Evolutionary conservation across 306 rosid genomes (phyloP).

Genomic region (Cicer yamashitae): DNA sequence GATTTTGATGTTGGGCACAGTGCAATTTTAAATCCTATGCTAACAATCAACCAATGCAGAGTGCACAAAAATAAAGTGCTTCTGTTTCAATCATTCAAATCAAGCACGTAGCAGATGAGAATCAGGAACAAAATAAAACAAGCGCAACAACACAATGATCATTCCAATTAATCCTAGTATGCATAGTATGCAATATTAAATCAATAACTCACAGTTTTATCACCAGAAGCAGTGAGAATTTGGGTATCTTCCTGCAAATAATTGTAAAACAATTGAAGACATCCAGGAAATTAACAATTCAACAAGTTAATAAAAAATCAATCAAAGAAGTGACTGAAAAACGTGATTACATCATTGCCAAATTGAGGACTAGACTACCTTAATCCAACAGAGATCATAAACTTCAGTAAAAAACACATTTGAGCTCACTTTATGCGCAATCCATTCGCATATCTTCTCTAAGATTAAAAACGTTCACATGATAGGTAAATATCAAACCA

Average conservation of each 20-base stretch:
- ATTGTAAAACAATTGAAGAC: not conserved
- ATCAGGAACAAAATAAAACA: not conserved
- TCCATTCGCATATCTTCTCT: constrained; percentile 80
- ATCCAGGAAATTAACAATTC: not conserved
- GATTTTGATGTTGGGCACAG: not conserved
- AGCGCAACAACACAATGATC: constrained; percentile 2
- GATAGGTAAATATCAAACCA: not conserved
- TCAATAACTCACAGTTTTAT: constrained; percentile 76
- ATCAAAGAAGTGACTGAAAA: not conserved
- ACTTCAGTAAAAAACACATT: constrained; percentile 58
- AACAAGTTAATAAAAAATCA: not conserved
- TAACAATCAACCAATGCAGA: constrained; percentile 6
- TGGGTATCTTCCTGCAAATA: constrained; percentile 77
- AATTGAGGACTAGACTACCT: constrained; percentile 54
- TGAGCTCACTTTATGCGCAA: constrained; percentile 48
- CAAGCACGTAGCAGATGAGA: constrained; percentile 12
- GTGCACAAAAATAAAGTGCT: not conserved
- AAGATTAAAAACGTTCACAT: constrained; percentile 20
- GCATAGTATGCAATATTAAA: not conserved
- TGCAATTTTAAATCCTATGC: not conserved
- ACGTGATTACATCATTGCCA: not conserved
- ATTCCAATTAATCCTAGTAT: not conserved
- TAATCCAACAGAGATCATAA: constrained; percentile 84
- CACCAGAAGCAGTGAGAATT: constrained; percentile 91
- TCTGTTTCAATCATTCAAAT: not conserved